Evolutionary conservation across 2,329 filamentous ascomycete genomes (phyloP).

Genomic region (Fusarium begoniae): DNA sequence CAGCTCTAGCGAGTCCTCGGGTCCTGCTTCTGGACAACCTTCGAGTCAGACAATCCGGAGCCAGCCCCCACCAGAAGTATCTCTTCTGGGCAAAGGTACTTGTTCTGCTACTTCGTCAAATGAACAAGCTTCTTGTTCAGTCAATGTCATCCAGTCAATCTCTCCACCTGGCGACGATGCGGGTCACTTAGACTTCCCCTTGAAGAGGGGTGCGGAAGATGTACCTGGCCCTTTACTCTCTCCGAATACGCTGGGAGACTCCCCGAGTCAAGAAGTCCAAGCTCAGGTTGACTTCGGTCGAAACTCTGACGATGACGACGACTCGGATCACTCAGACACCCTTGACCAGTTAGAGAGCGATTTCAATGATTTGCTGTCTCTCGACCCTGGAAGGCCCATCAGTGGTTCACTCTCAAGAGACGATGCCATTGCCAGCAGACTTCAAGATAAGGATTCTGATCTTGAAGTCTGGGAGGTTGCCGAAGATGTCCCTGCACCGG

Average conservation of each 20-base stretch:
- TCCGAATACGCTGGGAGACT: background rate
- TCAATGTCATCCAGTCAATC: background rate
- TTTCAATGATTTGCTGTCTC: background rate
- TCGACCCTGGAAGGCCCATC: background rate
- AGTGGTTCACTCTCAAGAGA: background rate
- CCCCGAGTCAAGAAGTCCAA: background rate
- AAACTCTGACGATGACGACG: background rate
- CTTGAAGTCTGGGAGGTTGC: background rate
- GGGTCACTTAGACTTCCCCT: background rate
- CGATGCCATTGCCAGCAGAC: background rate
- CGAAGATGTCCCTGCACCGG: background rate
- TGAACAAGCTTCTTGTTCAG: background rate
- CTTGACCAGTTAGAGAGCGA: background rate
- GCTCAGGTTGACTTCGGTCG: background rate
- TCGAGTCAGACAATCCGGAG: background rate
- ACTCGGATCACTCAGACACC: background rate
- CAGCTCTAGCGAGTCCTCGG: background rate
- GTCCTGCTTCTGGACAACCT: background rate
- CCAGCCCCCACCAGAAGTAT: conserved; percentile 5
- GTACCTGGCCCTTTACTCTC: background rate
- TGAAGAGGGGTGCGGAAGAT: background rate
- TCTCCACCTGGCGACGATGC: background rate
- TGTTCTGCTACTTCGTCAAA: background rate
- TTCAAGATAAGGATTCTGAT: background rate
- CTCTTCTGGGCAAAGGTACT: background rate